Percentiles rank a stretch among this genome's conserved stretches.
These are phyloP conservation scores for Paraglomus occultum DNA, from an alignment of 192 early-diverging fungal species.

Conservation along the genomic window DNA sequence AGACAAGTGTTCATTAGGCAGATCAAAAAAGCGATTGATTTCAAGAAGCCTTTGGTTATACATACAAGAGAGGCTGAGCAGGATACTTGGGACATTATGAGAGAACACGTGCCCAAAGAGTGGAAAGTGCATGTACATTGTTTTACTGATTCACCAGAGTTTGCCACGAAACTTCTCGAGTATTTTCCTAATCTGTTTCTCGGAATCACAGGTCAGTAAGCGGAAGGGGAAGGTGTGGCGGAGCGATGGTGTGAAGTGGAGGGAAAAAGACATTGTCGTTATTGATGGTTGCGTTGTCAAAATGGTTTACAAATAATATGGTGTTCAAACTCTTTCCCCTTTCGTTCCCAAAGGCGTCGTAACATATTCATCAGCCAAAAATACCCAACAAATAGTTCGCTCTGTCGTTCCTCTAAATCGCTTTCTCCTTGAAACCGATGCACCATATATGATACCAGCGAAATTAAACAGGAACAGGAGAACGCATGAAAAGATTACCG, in stretches of 20 bases:
- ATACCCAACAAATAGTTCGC: conserved; percentile 21
- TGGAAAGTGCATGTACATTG: conserved; percentile 32
- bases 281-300: too few species aligned
- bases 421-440: conserved; percentile 29
- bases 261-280: too few species aligned
- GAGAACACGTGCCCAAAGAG: conserved; percentile 6
- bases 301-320: too few species aligned
- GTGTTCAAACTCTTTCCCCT: too few species aligned
- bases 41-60: conserved; percentile 23
- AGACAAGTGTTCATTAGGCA: conserved; percentile 10
- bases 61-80: conserved; percentile 31
- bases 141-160: conserved; percentile 26
- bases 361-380: conserved; percentile 24
- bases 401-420: conserved; percentile 11
- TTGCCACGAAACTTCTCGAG: conserved; percentile 16
- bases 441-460: conserved; percentile 23
- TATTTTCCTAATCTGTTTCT: conserved; percentile 30
- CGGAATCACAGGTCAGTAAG: conserved; percentile 13
- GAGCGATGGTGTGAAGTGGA: too few species aligned
- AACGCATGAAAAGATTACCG: conserved; percentile 10
- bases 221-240: too few species aligned
- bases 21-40: conserved; percentile 12
- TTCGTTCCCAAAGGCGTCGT: conserved; percentile 1
- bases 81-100: conserved; percentile 26
- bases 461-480: conserved; percentile 26